A percentile compares a stretch with the other conserved stretches of the same genome.
Evolutionary conservation across 208 protist species (phyloP).

Genomic region (Acanthamoeba rhysodes): DNA sequence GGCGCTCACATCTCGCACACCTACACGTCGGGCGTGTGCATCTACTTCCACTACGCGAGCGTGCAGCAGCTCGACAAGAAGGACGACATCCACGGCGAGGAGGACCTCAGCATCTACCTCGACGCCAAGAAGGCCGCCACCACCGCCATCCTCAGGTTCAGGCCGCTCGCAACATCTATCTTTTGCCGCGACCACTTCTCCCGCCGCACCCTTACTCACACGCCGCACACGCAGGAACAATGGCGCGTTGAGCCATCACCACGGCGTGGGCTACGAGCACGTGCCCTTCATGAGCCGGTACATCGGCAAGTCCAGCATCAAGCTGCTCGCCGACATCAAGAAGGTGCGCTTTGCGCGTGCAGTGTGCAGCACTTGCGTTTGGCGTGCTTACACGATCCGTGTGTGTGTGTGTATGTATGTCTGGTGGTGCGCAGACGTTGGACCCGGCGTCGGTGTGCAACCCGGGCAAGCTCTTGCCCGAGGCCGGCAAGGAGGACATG

Average conservation of each 20-base stretch:
- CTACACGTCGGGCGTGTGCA: conserved; percentile 85
- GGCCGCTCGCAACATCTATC: too few species aligned
- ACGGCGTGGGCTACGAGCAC: conserved; percentile 63
- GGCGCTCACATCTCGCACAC: conserved; percentile 85
- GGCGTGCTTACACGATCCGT: too few species aligned
- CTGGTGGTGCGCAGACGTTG: neutral
- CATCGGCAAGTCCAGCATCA: neutral
- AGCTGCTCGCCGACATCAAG: conserved; percentile 4
- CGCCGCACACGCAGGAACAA: conserved; percentile 5
- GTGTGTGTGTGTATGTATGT: too few species aligned
- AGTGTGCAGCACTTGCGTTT: neutral
- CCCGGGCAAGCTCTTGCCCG: conserved; percentile 38
- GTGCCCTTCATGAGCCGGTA: conserved; percentile 32
- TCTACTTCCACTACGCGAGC: conserved; percentile 90
- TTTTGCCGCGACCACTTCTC: too few species aligned
- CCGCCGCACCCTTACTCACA: too few species aligned
- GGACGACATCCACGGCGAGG: neutral
- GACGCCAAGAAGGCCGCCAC: conserved; percentile 84
- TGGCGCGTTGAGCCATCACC: conserved; percentile 78
- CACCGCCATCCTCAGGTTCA: conserved; percentile 85
- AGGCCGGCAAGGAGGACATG: conserved; percentile 41
- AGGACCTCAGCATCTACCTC: conserved; percentile 79
- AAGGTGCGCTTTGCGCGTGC: neutral
- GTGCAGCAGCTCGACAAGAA: conserved; percentile 64
- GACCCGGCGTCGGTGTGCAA: conserved; percentile 34